phyloP scores from a whole-genome alignment of 2,329 filamentous ascomycete species.

The Stachybotrys chartarum region DNA sequence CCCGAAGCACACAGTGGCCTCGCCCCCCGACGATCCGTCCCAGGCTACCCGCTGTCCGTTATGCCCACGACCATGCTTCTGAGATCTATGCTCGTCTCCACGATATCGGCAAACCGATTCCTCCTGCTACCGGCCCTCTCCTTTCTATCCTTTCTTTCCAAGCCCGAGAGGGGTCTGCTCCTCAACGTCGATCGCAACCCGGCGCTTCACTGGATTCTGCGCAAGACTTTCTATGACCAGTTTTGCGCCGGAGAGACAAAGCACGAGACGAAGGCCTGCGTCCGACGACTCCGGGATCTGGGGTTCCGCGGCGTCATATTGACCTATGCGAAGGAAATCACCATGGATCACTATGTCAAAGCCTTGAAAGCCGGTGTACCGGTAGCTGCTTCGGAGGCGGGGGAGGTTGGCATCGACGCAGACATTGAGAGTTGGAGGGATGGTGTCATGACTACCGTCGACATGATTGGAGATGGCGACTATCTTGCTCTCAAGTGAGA shows the following conservation, averaged over 20 bases:
- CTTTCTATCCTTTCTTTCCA: slow-evolving; percentile 27
- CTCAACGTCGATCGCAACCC: slow-evolving; percentile 43
- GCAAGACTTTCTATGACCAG: slow-evolving; percentile 45
- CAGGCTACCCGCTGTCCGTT: slow-evolving; percentile 12
- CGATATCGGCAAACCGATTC: slow-evolving; percentile 36
- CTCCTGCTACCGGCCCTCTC: slow-evolving; percentile 29
- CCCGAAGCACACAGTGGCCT: not conserved
- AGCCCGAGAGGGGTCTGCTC: slow-evolving; percentile 26
- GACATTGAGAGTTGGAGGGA: slow-evolving; percentile 29
- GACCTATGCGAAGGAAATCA: slow-evolving; percentile 41
- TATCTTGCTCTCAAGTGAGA: slow-evolving; percentile 30
- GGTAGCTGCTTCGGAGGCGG: slow-evolving; percentile 32
- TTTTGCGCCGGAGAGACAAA: slow-evolving; percentile 48
- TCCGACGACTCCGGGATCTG: slow-evolving; percentile 34
- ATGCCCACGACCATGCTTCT: slow-evolving; percentile 27
- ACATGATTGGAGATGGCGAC: slow-evolving; percentile 24
- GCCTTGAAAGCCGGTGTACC: slow-evolving; percentile 11
- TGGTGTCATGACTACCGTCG: slow-evolving; percentile 22
- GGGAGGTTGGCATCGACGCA: slow-evolving; percentile 2
- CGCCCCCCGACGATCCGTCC: not conserved
- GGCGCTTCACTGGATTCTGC: slow-evolving; percentile 37
- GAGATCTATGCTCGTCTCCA: slow-evolving; percentile 34
- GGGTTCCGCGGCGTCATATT: slow-evolving; percentile 50
- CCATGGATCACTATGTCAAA: slow-evolving; percentile 25
- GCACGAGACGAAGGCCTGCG: slow-evolving; percentile 35